phyloP scores from a whole-genome alignment of 2,329 filamentous ascomycete species.

The Microsporum audouinii region DNA sequence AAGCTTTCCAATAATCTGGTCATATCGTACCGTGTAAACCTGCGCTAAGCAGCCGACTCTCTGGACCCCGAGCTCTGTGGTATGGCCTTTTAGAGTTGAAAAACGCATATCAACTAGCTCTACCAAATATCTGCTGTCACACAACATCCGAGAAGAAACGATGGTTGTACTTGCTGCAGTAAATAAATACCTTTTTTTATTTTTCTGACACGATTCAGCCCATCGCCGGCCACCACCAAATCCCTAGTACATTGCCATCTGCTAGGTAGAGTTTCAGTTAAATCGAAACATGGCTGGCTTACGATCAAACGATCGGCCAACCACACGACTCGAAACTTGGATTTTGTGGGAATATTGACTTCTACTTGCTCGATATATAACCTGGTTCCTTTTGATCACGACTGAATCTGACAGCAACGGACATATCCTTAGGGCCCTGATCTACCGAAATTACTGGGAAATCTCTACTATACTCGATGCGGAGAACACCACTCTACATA shows the following conservation, averaged over 20 bases:
- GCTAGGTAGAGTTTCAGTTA: background rate
- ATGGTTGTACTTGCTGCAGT: background rate
- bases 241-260: background rate
- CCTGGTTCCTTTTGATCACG: constrained; percentile 1
- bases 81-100: background rate
- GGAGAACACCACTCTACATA: background rate
- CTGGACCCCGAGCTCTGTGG: background rate
- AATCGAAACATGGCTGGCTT: constrained; percentile 1
- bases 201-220: background rate
- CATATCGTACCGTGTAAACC: background rate
- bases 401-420: constrained; percentile 4
- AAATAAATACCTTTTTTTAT: background rate
- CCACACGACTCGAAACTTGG: background rate
- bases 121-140: background rate
- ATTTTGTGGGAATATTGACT: constrained; percentile 1
- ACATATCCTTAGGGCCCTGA: background rate
- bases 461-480: background rate
- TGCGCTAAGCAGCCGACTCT: background rate
- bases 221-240: background rate
- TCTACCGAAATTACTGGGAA: background rate
- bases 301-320: constrained; percentile 2
- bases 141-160: background rate
- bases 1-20: background rate
- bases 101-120: background rate
- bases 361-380: background rate